Evolutionary conservation across 192 early-diverging fungal genomes (phyloP).

Genomic region (Entrophospora sp.): DNA sequence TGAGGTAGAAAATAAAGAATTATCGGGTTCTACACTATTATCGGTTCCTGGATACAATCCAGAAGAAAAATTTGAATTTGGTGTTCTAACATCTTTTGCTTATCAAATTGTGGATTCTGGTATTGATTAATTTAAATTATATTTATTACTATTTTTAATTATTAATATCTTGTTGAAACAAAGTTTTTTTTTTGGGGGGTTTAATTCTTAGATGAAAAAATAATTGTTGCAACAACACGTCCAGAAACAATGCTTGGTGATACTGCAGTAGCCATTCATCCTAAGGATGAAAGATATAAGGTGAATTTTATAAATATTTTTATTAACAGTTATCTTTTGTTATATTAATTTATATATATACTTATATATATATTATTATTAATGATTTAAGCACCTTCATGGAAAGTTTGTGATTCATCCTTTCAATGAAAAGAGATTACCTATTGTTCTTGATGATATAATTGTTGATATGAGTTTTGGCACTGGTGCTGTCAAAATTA

Average conservation of each 20-base stretch:
- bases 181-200: too few relatives aligned
- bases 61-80: constrained; percentile 97
- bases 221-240: constrained; percentile 97
- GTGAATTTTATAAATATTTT: constrained; percentile 18
- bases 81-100: constrained; percentile 90
- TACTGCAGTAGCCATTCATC: constrained; percentile 92
- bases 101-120: constrained; percentile 78
- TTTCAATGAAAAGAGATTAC: constrained; percentile 82
- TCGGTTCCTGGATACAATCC: constrained; percentile 86
- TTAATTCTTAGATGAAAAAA: constrained; percentile 54
- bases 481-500: constrained; percentile 99
- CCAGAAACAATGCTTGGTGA: constrained; percentile 99
- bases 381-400: constrained; percentile 57
- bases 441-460: constrained; percentile 80
- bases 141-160: too few relatives aligned
- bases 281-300: constrained; percentile 85
- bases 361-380: too few relatives aligned
- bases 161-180: too few relatives aligned
- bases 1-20: constrained; percentile 89
- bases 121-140: constrained; percentile 10
- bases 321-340: background rate
- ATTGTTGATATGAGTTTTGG: constrained; percentile 88
- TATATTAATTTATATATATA: background rate
- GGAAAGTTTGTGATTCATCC: constrained; percentile 93
- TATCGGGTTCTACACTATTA: constrained; percentile 78